A percentile compares a stretch with the other conserved stretches of the same genome.
These are phyloP conservation scores for Boletales sp. DNA, from an alignment of 768 basidiomycete genomes.

Conservation along the genomic window DNA sequence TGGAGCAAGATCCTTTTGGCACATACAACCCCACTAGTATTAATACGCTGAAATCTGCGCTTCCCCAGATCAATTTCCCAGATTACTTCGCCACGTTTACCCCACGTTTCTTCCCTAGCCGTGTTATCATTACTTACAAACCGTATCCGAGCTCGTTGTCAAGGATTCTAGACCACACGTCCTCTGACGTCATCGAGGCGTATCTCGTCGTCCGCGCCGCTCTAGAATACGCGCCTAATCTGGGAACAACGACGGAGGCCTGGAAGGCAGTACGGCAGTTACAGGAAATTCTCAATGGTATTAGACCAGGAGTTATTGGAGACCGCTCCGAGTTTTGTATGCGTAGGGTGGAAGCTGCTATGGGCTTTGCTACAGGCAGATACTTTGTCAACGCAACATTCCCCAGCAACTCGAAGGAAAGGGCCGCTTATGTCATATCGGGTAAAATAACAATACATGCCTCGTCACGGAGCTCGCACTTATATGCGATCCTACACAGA, in stretches of 20 bases:
- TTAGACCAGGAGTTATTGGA: conserved; percentile 82
- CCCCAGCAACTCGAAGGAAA: conserved; percentile 69
- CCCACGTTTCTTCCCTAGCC: conserved; percentile 68
- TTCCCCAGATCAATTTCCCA: conserved; percentile 77
- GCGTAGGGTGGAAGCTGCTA: conserved; percentile 58
- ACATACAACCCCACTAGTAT: conserved; percentile 85
- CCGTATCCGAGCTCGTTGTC: conserved; percentile 68
- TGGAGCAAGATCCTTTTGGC: conserved; percentile 75
- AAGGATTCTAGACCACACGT: conserved; percentile 62
- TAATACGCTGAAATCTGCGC: conserved; percentile 59
- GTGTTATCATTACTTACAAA: conserved; percentile 81
- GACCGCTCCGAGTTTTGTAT: conserved; percentile 86
- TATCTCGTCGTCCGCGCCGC: conserved; percentile 84
- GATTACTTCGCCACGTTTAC: conserved; percentile 86
- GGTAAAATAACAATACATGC: conserved; percentile 37
- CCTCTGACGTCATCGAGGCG: conserved; percentile 72
- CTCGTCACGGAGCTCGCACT: neutral
- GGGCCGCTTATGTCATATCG: conserved; percentile 79
- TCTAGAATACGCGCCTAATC: conserved; percentile 59
- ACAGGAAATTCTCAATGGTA: conserved; percentile 70
- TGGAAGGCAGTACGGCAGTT: conserved; percentile 74
- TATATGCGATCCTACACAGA: conserved; percentile 39
- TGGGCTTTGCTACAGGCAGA: conserved; percentile 89
- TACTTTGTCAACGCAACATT: conserved; percentile 88
- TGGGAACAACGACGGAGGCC: conserved; percentile 73